A percentile compares a stretch with the other conserved stretches of the same genome.
Conservation (phyloP, 1,139 yeast species). For the Lodderomyces margitis region DNA sequence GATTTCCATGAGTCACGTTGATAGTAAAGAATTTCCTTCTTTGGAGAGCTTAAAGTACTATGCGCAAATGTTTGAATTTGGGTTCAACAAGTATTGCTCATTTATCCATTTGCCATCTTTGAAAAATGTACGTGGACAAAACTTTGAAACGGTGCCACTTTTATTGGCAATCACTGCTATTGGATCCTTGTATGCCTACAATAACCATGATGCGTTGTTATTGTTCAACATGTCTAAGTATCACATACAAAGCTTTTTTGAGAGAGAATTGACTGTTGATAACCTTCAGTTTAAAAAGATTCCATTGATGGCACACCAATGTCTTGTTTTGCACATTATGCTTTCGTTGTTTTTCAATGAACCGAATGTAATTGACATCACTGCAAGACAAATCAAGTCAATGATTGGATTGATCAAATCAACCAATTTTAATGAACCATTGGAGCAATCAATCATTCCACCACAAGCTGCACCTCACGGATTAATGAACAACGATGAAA, state of each 20-base stretch:
- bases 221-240: constrained; percentile 77
- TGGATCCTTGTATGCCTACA: constrained; percentile 85
- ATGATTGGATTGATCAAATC: constrained; percentile 76
- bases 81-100: constrained; percentile 78
- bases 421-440: constrained; percentile 70
- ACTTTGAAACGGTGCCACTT: constrained; percentile 68
- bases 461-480: constrained; percentile 38
- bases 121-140: constrained; percentile 50
- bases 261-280: constrained; percentile 48
- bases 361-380: constrained; percentile 65
- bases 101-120: constrained; percentile 77
- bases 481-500: constrained; percentile 17
- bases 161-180: constrained; percentile 82
- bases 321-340: constrained; percentile 75
- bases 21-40: constrained; percentile 63
- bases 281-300: constrained; percentile 57
- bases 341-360: constrained; percentile 83
- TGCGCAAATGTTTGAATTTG: constrained; percentile 65
- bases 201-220: constrained; percentile 71
- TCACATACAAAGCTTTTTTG: constrained; percentile 75
- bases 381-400: constrained; percentile 73
- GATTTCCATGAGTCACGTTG: constrained; percentile 48
- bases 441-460: constrained; percentile 60
- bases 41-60: constrained; percentile 73
- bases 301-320: constrained; percentile 87